A percentile compares a stretch with the other conserved stretches of the same genome.
These are phyloP conservation scores for Leccinum rimulosum DNA, from an alignment of 768 basidiomycete species.

Conservation along the genomic window DNA sequence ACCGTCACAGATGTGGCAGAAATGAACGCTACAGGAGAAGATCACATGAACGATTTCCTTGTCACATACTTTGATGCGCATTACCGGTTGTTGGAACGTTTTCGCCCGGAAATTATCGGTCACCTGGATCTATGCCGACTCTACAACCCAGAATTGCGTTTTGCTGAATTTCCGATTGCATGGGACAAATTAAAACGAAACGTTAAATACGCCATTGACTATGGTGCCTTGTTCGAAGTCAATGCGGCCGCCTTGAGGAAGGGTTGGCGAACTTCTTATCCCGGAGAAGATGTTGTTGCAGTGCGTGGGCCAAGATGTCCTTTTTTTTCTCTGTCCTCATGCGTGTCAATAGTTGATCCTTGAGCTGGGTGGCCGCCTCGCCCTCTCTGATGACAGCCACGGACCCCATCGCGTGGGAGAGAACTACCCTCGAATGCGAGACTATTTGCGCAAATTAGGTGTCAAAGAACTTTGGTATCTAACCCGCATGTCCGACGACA, in stretches of 20 bases:
- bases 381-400: conserved; percentile 95
- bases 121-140: conserved; percentile 93
- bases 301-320: conserved; percentile 43
- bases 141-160: conserved; percentile 61
- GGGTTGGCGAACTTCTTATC: conserved; percentile 84
- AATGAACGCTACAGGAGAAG: conserved; percentile 21
- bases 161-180: conserved; percentile 56
- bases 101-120: conserved; percentile 86
- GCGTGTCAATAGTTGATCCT: conserved; percentile 58
- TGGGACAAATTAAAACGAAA: conserved; percentile 74
- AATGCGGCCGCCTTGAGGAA: conserved; percentile 94
- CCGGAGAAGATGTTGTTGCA: conserved; percentile 71
- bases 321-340: conserved; percentile 12
- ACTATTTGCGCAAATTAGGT: conserved; percentile 62
- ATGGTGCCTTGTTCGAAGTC: conserved; percentile 91
- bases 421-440: conserved; percentile 67
- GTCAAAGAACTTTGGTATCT: conserved; percentile 69
- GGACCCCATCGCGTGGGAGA: conserved; percentile 84
- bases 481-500: conserved; percentile 33
- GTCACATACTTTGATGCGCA: conserved; percentile 85
- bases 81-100: conserved; percentile 60
- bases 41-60: conserved; percentile 47
- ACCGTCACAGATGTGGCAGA: conserved; percentile 30
- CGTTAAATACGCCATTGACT: conserved; percentile 62
- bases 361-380: conserved; percentile 66